Evolutionary conservation across 2,329 filamentous ascomycete genomes (phyloP).

Genomic region (Ceratocystis alfenasii): DNA sequence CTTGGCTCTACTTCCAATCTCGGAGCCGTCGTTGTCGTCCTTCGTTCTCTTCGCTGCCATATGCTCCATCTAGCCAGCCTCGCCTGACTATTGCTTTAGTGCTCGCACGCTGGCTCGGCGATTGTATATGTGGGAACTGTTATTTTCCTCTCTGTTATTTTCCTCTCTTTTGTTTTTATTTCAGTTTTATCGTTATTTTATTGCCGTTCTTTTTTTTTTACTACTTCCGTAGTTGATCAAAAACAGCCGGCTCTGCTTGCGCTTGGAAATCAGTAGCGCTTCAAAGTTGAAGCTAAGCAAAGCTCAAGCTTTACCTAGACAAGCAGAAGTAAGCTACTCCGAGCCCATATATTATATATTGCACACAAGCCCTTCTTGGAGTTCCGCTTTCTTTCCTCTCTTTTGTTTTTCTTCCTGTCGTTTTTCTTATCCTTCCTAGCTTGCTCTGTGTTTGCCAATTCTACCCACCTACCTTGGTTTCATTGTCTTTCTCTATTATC

Average conservation of each 20-base stretch:
- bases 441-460: not conserved
- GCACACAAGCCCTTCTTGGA: not conserved
- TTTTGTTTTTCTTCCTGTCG: not conserved
- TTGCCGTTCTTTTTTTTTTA: conserved; percentile 28
- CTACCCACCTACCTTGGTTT: not conserved
- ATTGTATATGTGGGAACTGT: not conserved
- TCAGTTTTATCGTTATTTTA: conserved; percentile 25
- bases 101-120: not conserved
- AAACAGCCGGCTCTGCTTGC: conserved; percentile 30
- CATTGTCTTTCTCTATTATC: not conserved
- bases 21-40: not conserved
- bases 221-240: not conserved
- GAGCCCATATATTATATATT: not conserved
- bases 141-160: not conserved
- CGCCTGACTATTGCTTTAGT: conserved; percentile 32
- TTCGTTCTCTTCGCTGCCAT: not conserved
- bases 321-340: conserved; percentile 4
- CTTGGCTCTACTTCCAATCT: not conserved
- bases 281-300: conserved; percentile 9
- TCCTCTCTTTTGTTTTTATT: not conserved
- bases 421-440: not conserved
- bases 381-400: not conserved
- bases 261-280: conserved; percentile 18
- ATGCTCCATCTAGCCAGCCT: not conserved
- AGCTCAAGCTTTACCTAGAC: not conserved